Percentiles rank a stretch among this genome's conserved stretches.
These are phyloP conservation scores for Saposhnikovia divaricata DNA, from an alignment of 129 eudicot genomes.

Conservation along the genomic window DNA sequence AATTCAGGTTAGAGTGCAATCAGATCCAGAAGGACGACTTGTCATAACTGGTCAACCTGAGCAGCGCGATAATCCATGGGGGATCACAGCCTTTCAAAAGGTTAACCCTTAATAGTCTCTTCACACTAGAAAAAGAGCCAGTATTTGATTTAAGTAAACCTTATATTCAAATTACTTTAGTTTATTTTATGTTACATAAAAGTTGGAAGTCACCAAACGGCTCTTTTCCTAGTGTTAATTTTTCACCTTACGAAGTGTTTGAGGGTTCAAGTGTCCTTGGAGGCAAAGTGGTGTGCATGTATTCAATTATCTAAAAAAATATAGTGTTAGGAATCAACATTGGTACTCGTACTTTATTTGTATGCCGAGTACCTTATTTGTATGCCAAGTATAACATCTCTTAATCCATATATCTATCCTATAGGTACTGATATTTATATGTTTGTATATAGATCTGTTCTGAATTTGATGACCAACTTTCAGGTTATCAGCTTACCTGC, in stretches of 20 bases:
- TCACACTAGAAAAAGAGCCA: not conserved
- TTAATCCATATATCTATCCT: not conserved
- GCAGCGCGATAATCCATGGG: constrained; percentile 96
- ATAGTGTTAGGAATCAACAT: not conserved
- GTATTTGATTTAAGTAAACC: not conserved
- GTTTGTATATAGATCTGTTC: not conserved
- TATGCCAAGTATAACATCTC: not conserved
- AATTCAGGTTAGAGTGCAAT: constrained; percentile 73
- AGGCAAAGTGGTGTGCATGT: not conserved
- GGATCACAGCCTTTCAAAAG: constrained; percentile 81
- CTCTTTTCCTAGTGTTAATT: not conserved
- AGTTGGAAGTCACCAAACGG: not conserved
- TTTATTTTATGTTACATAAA: not conserved
- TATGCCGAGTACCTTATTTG: not conserved
- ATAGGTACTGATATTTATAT: not conserved
- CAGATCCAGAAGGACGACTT: constrained; percentile 84
- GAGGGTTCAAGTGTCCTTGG: not conserved
- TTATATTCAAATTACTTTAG: not conserved
- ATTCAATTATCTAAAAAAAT: not conserved
- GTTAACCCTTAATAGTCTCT: constrained; percentile 15
- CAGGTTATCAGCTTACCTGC: constrained; percentile 74
- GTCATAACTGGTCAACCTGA: constrained; percentile 96
- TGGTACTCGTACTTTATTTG: too few relatives aligned
- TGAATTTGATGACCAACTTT: not conserved
- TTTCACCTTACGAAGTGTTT: not conserved